Evolutionary conservation across 768 basidiomycete genomes (phyloP).

Genomic region (Leccinum aurantiacum): DNA sequence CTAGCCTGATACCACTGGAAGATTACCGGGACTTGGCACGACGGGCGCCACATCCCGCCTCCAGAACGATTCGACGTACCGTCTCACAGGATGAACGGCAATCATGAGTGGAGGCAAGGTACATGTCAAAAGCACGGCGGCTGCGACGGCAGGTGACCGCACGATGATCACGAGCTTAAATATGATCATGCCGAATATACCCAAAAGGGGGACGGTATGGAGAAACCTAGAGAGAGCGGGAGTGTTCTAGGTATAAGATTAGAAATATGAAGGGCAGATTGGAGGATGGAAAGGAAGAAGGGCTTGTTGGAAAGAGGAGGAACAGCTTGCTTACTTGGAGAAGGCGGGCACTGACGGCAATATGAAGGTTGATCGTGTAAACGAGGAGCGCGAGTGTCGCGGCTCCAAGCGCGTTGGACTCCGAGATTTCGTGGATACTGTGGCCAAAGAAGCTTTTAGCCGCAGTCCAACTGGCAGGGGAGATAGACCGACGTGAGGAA

Average conservation of each 20-base stretch:
- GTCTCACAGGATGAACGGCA: constrained; percentile 7
- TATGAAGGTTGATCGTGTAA: constrained; percentile 32
- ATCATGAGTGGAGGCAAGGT: constrained; percentile 19
- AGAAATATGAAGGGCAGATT: background rate
- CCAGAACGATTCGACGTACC: constrained; percentile 7
- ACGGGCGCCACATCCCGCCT: background rate
- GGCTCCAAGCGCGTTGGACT: constrained; percentile 17
- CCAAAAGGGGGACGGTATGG: constrained; percentile 28
- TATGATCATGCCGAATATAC: constrained; percentile 22
- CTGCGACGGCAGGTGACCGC: constrained; percentile 21
- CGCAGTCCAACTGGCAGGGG: background rate
- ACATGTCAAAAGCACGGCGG: constrained; percentile 23
- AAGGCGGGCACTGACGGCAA: constrained; percentile 15
- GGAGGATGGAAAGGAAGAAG: background rate
- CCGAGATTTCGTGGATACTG: constrained; percentile 26
- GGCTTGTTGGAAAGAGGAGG: background rate
- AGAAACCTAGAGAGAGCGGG: constrained; percentile 19
- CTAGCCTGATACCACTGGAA: background rate
- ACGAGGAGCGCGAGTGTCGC: constrained; percentile 28
- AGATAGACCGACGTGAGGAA: constrained; percentile 26
- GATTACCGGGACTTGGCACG: background rate
- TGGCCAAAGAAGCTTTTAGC: background rate
- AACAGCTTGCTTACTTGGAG: constrained; percentile 15
- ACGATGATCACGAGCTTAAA: constrained; percentile 20
- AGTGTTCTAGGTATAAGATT: constrained; percentile 8